Evolutionary conservation across 2,329 filamentous ascomycete species (phyloP).

Genomic region (Aspergillus pseudoterreus): DNA sequence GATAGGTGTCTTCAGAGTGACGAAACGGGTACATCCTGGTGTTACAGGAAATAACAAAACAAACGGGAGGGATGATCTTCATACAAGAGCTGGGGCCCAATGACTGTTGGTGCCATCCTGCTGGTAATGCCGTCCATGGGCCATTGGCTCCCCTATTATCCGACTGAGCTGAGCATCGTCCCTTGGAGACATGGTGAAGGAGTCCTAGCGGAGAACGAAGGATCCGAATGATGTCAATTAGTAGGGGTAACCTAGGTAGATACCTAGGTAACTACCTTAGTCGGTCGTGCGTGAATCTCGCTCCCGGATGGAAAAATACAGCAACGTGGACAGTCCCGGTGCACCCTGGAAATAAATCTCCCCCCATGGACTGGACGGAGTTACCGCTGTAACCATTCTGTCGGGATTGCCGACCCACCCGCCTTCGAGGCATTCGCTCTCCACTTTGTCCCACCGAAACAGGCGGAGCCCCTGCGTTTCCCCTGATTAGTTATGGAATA

Average conservation of each 20-base stretch:
- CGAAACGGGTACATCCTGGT: background rate
- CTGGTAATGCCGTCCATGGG: conserved; percentile 23
- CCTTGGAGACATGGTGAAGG: conserved; percentile 5
- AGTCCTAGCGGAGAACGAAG: background rate
- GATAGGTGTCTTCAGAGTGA: no score
- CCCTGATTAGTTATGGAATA: background rate
- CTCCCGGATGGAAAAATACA: no score
- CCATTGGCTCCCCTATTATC: conserved; percentile 11
- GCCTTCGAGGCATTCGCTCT: conserved; percentile 12
- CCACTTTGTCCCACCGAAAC: conserved; percentile 13
- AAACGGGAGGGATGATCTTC: conserved; percentile 14
- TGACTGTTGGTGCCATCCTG: conserved; percentile 22
- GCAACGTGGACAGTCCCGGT: no score
- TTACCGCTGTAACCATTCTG: conserved; percentile 20
- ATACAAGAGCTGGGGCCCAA: conserved; percentile 22
- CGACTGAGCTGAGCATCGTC: conserved; percentile 10
- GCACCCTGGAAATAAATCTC: no score
- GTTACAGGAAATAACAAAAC: conserved; percentile 8
- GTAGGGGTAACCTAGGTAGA: no score
- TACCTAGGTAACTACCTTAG: no score
- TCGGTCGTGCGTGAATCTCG: no score
- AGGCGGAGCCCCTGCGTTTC: background rate
- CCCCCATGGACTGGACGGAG: conserved; percentile 1
- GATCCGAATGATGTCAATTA: no score
- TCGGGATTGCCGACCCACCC: conserved; percentile 19